Base-by-base conservation (phyloP, 306 rosid genomes). In the Gleditsia sinensis region DNA sequence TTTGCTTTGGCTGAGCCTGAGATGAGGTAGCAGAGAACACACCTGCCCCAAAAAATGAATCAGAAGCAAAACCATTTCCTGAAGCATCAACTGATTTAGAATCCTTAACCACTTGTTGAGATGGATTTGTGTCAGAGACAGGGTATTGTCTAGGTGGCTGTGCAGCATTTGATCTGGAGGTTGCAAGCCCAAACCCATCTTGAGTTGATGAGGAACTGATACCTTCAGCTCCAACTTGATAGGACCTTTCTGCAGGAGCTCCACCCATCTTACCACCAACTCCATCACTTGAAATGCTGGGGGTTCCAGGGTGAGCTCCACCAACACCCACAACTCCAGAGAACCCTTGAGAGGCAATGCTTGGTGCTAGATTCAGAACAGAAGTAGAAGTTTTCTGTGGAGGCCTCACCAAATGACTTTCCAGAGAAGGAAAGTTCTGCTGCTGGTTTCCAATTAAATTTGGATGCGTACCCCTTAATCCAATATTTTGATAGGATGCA, bases 41-140 rank as follows among this genome's bases (percentile, higher is more conserved):
- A 78, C 87, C 96, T 78, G 89, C 91, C 81, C 92, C 96, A 70
- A 92, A 88, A 80, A 84, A 60, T 43, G 93, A 74, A 76, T 82
- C 79, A 23, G 96, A 66, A 83, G 90, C 72, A 83, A 80, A 76
- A 53, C 93, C 98, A 54, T 90, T 95, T 33, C 77, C 89, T 66
- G 98, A 83, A 65, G 78, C 27, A 72, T 62, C 74, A 42, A 14
- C 36, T 4, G 75, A 20, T 75, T 83, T 86, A 57, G 94, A 68
- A 60, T 86, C 89, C 78, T 71, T 83, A 63, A 80, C 76, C 19
- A 54, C 60, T 71, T 84, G 83, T 64, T 88, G 89, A 34, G 86
- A 76, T 42, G 89, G 57, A 65, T 63, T 82, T 27, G 75, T 54
- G 43, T 78, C 89, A 78, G 91, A 59, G 62, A 82, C 75, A 73